Evolutionary conservation across 2,329 filamentous ascomycete genomes (phyloP), one percentile per base, ranked within the genome.

Genomic region (Aspergillus hortae): DNA sequence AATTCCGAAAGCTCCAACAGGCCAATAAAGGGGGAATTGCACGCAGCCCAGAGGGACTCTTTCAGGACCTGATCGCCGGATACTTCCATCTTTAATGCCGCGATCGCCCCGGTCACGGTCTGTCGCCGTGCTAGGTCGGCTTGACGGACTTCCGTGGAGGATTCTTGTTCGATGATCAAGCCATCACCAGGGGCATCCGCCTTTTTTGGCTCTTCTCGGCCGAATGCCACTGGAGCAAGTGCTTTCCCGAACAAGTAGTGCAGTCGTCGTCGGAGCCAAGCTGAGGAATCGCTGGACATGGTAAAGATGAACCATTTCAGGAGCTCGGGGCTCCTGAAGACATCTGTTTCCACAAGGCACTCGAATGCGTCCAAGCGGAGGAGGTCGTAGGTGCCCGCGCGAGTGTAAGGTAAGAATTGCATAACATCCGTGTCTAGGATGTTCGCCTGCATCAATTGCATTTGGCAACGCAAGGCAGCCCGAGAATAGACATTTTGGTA

Each of bases 401-500:
- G 74, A 1, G 82, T 83, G 59, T 86, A 87, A 47, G 83, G 80
- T 52, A 86, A 61, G 53, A 86, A 83, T 48, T 84, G 82, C 43
- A 78, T 73, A 1, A 78, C 62, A 56, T 80, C 80, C 49, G 78
- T 67, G 9, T 79, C 76, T 41, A 80, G 74, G 33, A 82, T 74
- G 10, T 77, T 77, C 6, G 77, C 78, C 55, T 78, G 73, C 56
- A 80, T 79, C 15, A 86, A 70, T 57, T 76, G 76, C 55, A 77
- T 72, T 54, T 83, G 76, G 66, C 83, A 85, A n/a, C 80, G 74
- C 15, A 87, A 71, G 17, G 83, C 82, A 11, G 83, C 83, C 11
- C 76, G 76, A 1, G 84, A 82, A 64, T 85, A 84, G 21, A 85
- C 69, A 58, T 87, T 87, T 50, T 85, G 83, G 61, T 80, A 85